Conservation (phyloP, 805 yeast genomes). For the Cyberlindnera euphorbiiphila region DNA sequence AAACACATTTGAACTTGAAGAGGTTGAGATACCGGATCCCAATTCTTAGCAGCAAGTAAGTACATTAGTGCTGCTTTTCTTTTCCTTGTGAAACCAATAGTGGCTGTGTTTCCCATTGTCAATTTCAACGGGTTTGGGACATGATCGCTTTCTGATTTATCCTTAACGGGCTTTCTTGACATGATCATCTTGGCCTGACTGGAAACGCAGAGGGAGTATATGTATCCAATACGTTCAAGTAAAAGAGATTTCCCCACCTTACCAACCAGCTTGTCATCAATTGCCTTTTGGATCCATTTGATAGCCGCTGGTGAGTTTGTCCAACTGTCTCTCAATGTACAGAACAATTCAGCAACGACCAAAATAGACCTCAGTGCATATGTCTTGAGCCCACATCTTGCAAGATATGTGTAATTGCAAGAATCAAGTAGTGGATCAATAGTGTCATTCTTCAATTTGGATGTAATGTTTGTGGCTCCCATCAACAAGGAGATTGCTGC, state of each 20-base stretch:
- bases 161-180: constrained; percentile 26
- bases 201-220: constrained; percentile 42
- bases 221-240: constrained; percentile 51
- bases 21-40: constrained; percentile 40
- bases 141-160: constrained; percentile 10
- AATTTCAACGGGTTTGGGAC: constrained; percentile 35
- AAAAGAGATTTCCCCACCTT: constrained; percentile 45
- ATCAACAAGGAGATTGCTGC: constrained; percentile 69
- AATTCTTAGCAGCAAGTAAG: constrained; percentile 67
- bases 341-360: constrained; percentile 66
- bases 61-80: constrained; percentile 80
- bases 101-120: constrained; percentile 33
- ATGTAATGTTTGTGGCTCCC: constrained; percentile 43
- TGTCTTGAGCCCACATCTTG: constrained; percentile 64
- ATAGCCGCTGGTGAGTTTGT: constrained; percentile 39
- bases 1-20: constrained; percentile 30
- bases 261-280: constrained; percentile 43
- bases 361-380: constrained; percentile 68
- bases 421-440: constrained; percentile 53
- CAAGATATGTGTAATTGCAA: constrained; percentile 67
- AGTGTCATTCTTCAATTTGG: constrained; percentile 40
- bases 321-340: constrained; percentile 39
- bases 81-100: constrained; percentile 53
- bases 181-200: constrained; percentile 33
- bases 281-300: constrained; percentile 42